Evolutionary conservation across 345 rosid species (phyloP), one percentile per base, ranked within the genome.

Genomic region (Erucastrum elatum): DNA sequence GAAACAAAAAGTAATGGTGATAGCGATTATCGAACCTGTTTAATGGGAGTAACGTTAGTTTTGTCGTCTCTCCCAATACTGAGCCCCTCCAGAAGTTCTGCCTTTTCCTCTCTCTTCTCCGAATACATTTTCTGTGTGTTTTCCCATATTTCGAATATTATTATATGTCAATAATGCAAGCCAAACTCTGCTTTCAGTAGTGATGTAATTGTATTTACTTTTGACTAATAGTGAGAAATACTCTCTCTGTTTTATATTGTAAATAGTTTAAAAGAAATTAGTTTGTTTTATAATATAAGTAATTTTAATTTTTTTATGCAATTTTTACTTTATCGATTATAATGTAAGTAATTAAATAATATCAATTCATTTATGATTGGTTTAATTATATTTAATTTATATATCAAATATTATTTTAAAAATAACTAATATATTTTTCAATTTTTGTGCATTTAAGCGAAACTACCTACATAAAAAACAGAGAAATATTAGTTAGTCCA

Each of bases 41-140:
- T 65, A 72, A 92, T 86, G 8, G 90, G 92, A 30, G 88, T 70
- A 30, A 92, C 79, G 58, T 78, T 75, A 3, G 80, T 75, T 2
- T 75, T 58, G 37, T 88, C 85, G 26, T 87, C 88, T 30, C 70
- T 37, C 2, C 87, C 94, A 31, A 90, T 72, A 25, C 83, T 89
- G 29, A 92, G 3, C 33, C 91, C 92, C 39, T 82, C 72, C 0
- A 94, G 77, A 64, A 94, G 93, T 70, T 92, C 89, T 58, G 85
- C 63, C 72, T 92, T 94, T 80, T 90, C 85, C 16, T 77, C 81
- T 83, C 98, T 89, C n/a, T 90, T 92, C 13, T 86, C 84, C 5
- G 83, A 71, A 80, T 86, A 92, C 80, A 90, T 56, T 84, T 80
- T 86, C 97, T 90, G 90, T 83, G 75, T 34, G 16, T 78, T 70